A percentile compares a stretch with the other conserved stretches of the same genome.
Evolutionary conservation across 441 rosid species (phyloP).

Genomic region (Capsella rubella): DNA sequence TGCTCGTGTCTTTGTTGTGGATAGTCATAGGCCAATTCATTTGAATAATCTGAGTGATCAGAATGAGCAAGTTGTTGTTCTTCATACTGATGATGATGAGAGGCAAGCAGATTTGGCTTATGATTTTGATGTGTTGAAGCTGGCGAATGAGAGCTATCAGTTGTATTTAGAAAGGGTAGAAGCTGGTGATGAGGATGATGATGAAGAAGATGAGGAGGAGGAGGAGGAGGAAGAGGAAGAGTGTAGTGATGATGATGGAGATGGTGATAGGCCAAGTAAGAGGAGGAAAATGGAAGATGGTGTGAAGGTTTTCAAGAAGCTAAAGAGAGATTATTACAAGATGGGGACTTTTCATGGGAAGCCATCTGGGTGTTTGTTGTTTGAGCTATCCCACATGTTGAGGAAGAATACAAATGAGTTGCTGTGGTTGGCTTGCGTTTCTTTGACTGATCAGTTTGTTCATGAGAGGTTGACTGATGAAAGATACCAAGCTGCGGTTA

Average conservation of each 20-base stretch:
- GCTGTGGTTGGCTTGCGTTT: constrained; percentile 95
- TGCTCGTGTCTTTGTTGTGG: constrained; percentile 80
- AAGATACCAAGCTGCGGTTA: constrained; percentile 92
- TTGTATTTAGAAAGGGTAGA: constrained; percentile 36
- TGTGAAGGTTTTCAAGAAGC: constrained; percentile 67
- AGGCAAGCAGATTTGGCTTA: constrained; percentile 79
- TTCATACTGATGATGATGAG: constrained; percentile 84
- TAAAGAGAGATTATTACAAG: constrained; percentile 75
- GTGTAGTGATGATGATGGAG: constrained; percentile 47
- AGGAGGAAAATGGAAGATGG: constrained; percentile 62
- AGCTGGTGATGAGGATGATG: constrained; percentile 44
- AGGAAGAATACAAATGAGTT: constrained; percentile 91
- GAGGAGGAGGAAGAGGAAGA: constrained; percentile 48
- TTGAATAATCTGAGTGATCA: constrained; percentile 78
- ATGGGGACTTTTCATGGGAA: constrained; percentile 95
- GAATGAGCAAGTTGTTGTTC: constrained; percentile 81
- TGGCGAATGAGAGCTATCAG: constrained; percentile 67
- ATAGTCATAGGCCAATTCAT: constrained; percentile 94
- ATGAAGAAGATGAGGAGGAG: constrained; percentile 54
- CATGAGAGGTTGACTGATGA: constrained; percentile 96
- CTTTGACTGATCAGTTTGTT: constrained; percentile 91
- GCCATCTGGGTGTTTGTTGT: constrained; percentile 88
- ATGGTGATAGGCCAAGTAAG: constrained; percentile 56
- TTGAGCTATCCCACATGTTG: constrained; percentile 73
- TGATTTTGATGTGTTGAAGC: constrained; percentile 75